Percentiles rank a stretch among this genome's conserved stretches.
Evolutionary conservation across 768 basidiomycete species (phyloP).

Genomic region (Xerocomellus dryophilus): DNA sequence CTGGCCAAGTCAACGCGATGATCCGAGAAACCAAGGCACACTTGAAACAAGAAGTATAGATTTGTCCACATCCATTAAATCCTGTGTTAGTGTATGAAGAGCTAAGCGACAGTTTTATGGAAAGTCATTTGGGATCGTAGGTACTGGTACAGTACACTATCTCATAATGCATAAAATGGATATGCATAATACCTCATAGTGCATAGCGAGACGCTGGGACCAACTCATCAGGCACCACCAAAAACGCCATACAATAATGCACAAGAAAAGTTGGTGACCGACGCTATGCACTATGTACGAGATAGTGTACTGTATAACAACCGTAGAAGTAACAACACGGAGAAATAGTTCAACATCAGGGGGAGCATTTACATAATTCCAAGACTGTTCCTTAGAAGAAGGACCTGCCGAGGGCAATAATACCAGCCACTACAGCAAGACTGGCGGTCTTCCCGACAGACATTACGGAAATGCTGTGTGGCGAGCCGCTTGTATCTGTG

Average conservation of each 20-base stretch:
- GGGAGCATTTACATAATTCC: not conserved
- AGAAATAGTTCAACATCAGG: not conserved
- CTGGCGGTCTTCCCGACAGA: not conserved
- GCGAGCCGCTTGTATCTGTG: not conserved
- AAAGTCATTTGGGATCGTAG: too few species aligned
- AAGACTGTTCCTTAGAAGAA: not conserved
- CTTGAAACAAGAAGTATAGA: not conserved
- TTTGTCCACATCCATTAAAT: not conserved
- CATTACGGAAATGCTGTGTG: slow-evolving; percentile 4
- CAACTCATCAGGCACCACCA: too few species aligned
- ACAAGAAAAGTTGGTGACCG: too few species aligned
- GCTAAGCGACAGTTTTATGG: too few species aligned
- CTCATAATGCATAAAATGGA: too few species aligned
- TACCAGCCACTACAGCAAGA: slow-evolving; percentile 5
- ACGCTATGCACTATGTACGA: too few species aligned
- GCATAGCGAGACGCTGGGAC: too few species aligned
- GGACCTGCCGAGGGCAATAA: slow-evolving; percentile 1
- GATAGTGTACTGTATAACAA: not conserved
- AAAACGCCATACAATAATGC: too few species aligned
- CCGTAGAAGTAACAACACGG: not conserved
- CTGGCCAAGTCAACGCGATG: not conserved
- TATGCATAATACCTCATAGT: too few species aligned
- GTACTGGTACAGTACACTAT: too few species aligned
- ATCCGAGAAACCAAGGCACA: not conserved
- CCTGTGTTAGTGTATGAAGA: too few species aligned